Evolutionary conservation across 1,284 basidiomycete species (phyloP).

Genomic region (Marasmius sp.): DNA sequence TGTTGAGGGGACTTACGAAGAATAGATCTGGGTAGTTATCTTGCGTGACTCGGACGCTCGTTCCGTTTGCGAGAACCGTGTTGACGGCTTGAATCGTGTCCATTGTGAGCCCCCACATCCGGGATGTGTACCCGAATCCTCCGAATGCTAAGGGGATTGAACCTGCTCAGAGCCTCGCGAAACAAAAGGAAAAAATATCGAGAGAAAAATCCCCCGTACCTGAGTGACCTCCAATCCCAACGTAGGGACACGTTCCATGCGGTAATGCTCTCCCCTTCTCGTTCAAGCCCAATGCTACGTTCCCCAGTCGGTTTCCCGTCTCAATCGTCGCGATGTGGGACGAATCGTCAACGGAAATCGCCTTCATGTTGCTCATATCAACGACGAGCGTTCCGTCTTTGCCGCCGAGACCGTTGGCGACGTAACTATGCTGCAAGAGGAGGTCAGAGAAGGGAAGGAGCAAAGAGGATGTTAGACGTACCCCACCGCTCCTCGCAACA

Average conservation of each 20-base stretch:
- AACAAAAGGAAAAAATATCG: not conserved
- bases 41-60: slow-evolving; percentile 21
- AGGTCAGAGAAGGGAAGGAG: not conserved
- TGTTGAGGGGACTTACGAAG: slow-evolving; percentile 19
- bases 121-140: slow-evolving; percentile 24
- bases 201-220: not conserved
- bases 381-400: slow-evolving; percentile 25
- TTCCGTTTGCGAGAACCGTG: slow-evolving; percentile 29
- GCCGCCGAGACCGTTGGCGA: slow-evolving; percentile 26
- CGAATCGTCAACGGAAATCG: slow-evolving; percentile 16
- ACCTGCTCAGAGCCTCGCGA: not conserved
- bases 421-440: slow-evolving; percentile 16
- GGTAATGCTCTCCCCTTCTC: slow-evolving; percentile 26
- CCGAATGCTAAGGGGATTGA: slow-evolving; percentile 14
- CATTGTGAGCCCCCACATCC: slow-evolving; percentile 27
- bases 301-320: slow-evolving; percentile 26
- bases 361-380: slow-evolving; percentile 21
- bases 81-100: slow-evolving; percentile 26
- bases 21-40: slow-evolving; percentile 28
- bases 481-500: not conserved
- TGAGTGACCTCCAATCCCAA: slow-evolving; percentile 11
- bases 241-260: slow-evolving; percentile 30
- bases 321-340: slow-evolving; percentile 14
- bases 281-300: slow-evolving; percentile 25
- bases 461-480: too few relatives aligned